Evolutionary conservation across 805 yeast species (phyloP).

Genomic region (Saccharomycopsis oosterbeekiorum): DNA sequence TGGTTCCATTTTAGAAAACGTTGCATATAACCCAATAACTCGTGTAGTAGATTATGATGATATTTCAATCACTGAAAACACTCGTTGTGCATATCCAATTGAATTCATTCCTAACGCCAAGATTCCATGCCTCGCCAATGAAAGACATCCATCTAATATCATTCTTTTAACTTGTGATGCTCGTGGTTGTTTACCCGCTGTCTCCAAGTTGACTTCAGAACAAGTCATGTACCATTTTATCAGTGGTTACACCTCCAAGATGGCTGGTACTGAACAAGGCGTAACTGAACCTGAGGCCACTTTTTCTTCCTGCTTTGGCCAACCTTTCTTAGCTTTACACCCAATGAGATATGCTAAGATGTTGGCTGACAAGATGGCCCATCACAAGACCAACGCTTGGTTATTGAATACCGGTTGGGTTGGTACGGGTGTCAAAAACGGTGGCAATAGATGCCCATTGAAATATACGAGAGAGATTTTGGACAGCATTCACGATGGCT

Average conservation of each 20-base stretch:
- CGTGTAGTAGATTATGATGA: conserved; percentile 83
- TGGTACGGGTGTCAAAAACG: conserved; percentile 83
- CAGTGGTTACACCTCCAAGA: conserved; percentile 96
- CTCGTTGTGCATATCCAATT: conserved; percentile 97
- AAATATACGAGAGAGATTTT: conserved; percentile 95
- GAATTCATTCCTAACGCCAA: conserved; percentile 94
- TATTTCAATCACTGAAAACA: conserved; percentile 83
- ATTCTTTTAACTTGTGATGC: conserved; percentile 94
- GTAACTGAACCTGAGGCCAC: conserved; percentile 97
- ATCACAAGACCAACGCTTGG: conserved; percentile 91
- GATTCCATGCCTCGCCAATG: conserved; percentile 79
- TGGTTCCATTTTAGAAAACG: conserved; percentile 92
- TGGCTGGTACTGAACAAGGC: conserved; percentile 99
- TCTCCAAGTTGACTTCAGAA: conserved; percentile 82
- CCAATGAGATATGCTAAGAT: conserved; percentile 98
- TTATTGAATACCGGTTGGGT: conserved; percentile 98
- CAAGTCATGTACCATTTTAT: conserved; percentile 99
- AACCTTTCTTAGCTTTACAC: conserved; percentile 95
- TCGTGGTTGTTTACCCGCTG: conserved; percentile 95
- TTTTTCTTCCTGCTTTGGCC: conserved; percentile 97
- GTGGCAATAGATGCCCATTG: conserved; percentile 96
- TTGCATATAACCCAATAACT: conserved; percentile 67
- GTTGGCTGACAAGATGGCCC: conserved; percentile 82
- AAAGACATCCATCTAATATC: conserved; percentile 85
- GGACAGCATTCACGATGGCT: conserved; percentile 90